Evolutionary conservation across 257 asterid genomes (phyloP).

Genomic region (Petunia axillaris): DNA sequence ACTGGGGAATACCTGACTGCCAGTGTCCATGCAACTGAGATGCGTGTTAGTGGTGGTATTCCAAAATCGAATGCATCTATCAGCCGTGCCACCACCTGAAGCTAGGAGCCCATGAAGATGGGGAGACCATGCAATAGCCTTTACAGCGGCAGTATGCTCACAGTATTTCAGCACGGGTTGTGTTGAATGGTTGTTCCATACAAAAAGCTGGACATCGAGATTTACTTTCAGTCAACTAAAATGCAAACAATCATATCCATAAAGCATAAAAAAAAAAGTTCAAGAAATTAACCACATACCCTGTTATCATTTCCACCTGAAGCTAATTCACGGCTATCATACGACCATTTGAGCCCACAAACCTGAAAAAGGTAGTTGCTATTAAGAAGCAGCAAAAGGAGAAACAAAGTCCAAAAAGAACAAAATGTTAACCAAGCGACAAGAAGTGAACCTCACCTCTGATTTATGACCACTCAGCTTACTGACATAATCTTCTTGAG

Average conservation of each 20-base stretch:
- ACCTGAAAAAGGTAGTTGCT: constrained; percentile 53
- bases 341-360: constrained; percentile 99
- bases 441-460: constrained; percentile 61
- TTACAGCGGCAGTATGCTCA: constrained; percentile 98
- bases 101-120: constrained; percentile 98
- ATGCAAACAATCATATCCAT: neutral
- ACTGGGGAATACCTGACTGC: constrained; percentile 74
- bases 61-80: constrained; percentile 96
- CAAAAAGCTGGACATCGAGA: constrained; percentile 62
- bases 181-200: constrained; percentile 91
- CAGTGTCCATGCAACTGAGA: constrained; percentile 91
- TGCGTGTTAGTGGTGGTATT: constrained; percentile 85
- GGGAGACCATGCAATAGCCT: constrained; percentile 99
- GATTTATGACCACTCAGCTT: constrained; percentile 92
- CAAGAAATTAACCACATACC: constrained; percentile 45
- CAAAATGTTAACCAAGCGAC: constrained; percentile 12
- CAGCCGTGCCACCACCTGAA: constrained; percentile 99
- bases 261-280: constrained; percentile 20
- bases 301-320: constrained; percentile 96
- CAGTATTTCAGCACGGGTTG: constrained; percentile 86
- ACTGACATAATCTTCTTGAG: constrained; percentile 75
- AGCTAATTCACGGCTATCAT: constrained; percentile 91
- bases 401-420: constrained; percentile 17
- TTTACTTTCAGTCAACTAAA: constrained; percentile 5
- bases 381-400: neutral